Evolutionary conservation across 257 asterid genomes (phyloP), one percentile per base, ranked within the genome.

Genomic region (Solanum chilense): DNA sequence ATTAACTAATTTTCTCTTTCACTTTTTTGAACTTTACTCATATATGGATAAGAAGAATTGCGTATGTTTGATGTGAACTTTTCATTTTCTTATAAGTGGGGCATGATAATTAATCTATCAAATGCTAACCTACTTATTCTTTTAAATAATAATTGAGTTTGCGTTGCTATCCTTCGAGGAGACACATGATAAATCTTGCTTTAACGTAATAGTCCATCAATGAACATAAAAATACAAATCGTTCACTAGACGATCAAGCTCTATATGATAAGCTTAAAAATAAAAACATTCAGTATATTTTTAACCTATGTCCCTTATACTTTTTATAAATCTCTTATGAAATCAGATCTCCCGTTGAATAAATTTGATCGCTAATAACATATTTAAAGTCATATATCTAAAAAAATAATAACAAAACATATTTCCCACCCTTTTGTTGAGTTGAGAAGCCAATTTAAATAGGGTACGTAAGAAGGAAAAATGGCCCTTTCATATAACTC

Each of bases 311-410:
- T 35, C 44, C 5, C 25, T 52, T 9, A 0, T 52, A 2, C 18
- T 21, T 8, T 15, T 3, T 49, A 18, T 49, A 3, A 0, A 14
- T 1, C 0, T 0, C 7, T 9, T 49, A 49, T 49, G 4, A 13
- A 14, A 13, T 49, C 9, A 20, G 9, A 66, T 66, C 1, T 10
- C 21, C 1, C 29, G 14, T 6, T 68, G 5, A 29, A 7, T 6
- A 2, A 27, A 27, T 33, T 73, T 27, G 6, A 0, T 21, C 18
- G 1, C 4, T 60, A 3, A 20, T 23, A 0, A 3, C 35, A 4
- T 11, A 11, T 21, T 47, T 9, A 52, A 29, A 16, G 18, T 29
- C 25, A 29, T 29, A 29, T 9, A 62, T 62, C 7, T 62, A 9
- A 29, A 47, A 47, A 6, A 41, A 75, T 73, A 33, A 18, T 33